Conservation (phyloP, 2,329 filamentous ascomycete species). For the Colletotrichum phormii region DNA sequence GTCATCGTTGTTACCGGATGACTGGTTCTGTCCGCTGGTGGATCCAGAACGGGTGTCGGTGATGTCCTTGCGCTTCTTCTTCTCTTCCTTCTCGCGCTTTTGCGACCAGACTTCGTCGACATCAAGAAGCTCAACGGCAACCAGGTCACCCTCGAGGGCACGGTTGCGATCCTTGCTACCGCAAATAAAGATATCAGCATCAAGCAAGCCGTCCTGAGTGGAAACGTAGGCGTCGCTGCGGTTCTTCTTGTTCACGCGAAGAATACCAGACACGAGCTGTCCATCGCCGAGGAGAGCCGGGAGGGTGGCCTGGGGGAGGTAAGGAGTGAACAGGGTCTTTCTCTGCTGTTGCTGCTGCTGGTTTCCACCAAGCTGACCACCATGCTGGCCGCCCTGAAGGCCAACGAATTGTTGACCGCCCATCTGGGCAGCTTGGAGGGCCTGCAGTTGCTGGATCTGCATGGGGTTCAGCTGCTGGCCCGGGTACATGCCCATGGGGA, state of each 20-base stretch:
- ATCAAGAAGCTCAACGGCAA: constrained; percentile 94
- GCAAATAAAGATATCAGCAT: constrained; percentile 99
- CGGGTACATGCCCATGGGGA: constrained; percentile 86
- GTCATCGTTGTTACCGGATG: constrained; percentile 71
- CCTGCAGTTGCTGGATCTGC: constrained; percentile 90
- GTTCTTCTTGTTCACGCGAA: constrained; percentile 99
- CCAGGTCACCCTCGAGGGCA: constrained; percentile 93
- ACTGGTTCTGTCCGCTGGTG: constrained; percentile 77
- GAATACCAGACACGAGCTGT: constrained; percentile 93
- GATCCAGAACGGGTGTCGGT: constrained; percentile 87
- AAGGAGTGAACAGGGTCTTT: constrained; percentile 98
- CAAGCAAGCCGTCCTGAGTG: constrained; percentile 85
- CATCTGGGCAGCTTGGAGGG: constrained; percentile 89
- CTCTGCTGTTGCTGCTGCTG: constrained; percentile 89
- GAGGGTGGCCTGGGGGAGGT: constrained; percentile 92
- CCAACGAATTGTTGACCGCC: constrained; percentile 80
- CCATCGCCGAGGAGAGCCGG: constrained; percentile 91
- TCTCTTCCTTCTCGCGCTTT: constrained; percentile 99
- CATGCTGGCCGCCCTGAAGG: constrained; percentile 78
- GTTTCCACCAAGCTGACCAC: constrained; percentile 71
- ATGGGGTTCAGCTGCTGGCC: constrained; percentile 89
- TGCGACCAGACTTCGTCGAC: constrained; percentile 99
- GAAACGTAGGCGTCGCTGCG: constrained; percentile 98
- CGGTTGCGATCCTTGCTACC: constrained; percentile 99
- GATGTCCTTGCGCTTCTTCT: constrained; percentile 99